A percentile compares a stretch with the other conserved stretches of the same genome.
Conservation (phyloP, 257 asterid genomes). For the Capsicum pubescens region DNA sequence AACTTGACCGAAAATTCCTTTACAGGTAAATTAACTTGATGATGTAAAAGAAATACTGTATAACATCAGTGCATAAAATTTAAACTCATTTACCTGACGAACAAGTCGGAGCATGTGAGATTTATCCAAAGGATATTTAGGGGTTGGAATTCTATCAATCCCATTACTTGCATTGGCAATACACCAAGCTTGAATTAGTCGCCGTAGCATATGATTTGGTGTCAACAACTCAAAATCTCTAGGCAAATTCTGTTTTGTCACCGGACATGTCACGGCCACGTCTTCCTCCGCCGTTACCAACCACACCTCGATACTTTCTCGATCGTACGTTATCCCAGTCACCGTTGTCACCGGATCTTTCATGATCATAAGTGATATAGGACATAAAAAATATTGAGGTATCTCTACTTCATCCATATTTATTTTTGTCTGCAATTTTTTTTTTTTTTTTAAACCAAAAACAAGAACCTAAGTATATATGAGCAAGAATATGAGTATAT, state of each 20-base stretch:
- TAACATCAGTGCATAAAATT: neutral
- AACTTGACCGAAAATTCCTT: slow-evolving; percentile 30
- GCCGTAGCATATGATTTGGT: slow-evolving; percentile 66
- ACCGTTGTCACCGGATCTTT: slow-evolving; percentile 67
- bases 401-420: slow-evolving; percentile 48
- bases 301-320: slow-evolving; percentile 67
- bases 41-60: neutral
- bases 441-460: neutral
- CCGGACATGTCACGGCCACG: slow-evolving; percentile 50
- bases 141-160: slow-evolving; percentile 48
- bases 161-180: slow-evolving; percentile 38
- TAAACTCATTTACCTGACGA: slow-evolving; percentile 23
- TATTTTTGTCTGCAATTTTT: neutral
- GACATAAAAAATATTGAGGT: slow-evolving; percentile 68
- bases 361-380: slow-evolving; percentile 73
- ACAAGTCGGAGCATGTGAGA: slow-evolving; percentile 37
- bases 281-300: slow-evolving; percentile 40
- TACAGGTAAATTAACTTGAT: neutral
- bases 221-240: slow-evolving; percentile 48
- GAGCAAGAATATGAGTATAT: slow-evolving; percentile 19
- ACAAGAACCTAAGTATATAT: slow-evolving; percentile 19
- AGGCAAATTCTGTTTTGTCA: slow-evolving; percentile 54
- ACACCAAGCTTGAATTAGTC: slow-evolving; percentile 67
- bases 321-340: slow-evolving; percentile 73
- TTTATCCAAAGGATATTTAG: slow-evolving; percentile 40